Evolutionary conservation across 1,284 basidiomycete species (phyloP).

Genomic region (Psilocybe mexicana): DNA sequence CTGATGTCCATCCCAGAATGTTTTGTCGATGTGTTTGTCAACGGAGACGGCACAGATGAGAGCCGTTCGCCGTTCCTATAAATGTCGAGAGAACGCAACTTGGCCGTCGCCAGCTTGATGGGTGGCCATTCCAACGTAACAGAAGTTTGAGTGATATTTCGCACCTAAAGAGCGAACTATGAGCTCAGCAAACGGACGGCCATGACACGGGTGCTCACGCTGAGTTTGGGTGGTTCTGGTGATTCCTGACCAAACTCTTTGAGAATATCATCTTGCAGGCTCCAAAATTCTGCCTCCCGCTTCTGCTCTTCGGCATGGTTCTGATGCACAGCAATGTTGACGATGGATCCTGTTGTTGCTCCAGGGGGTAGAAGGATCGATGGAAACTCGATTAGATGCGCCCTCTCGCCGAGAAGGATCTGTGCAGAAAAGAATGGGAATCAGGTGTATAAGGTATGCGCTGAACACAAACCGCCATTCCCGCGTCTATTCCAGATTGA

Average conservation of each 20-base stretch:
- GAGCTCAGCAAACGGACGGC: neutral
- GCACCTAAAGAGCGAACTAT: conserved; percentile 50
- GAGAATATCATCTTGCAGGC: conserved; percentile 79
- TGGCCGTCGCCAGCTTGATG: conserved; percentile 82
- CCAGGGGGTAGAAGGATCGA: conserved; percentile 90
- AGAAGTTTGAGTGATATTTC: conserved; percentile 93
- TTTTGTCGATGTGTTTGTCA: conserved; percentile 85
- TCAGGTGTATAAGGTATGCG: neutral
- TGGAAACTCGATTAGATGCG: conserved; percentile 94
- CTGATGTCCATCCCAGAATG: conserved; percentile 87
- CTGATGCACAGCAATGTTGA: conserved; percentile 90
- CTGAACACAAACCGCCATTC: conserved; percentile 68
- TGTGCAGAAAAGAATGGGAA: conserved; percentile 31
- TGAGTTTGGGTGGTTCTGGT: conserved; percentile 74
- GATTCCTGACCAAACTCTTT: conserved; percentile 68
- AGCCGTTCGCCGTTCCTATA: conserved; percentile 89
- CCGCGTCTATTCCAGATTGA: conserved; percentile 55
- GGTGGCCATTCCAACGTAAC: conserved; percentile 91
- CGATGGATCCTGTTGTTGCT: conserved; percentile 90
- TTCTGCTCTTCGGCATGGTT: conserved; percentile 82
- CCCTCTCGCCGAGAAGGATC: conserved; percentile 90
- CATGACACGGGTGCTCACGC: conserved; percentile 45
- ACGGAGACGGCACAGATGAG: conserved; percentile 80
- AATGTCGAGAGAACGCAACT: conserved; percentile 85
- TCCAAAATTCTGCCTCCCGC: conserved; percentile 79